Evolutionary conservation across 208 protist species (phyloP).

Genomic region (Trypanosoma mega): DNA sequence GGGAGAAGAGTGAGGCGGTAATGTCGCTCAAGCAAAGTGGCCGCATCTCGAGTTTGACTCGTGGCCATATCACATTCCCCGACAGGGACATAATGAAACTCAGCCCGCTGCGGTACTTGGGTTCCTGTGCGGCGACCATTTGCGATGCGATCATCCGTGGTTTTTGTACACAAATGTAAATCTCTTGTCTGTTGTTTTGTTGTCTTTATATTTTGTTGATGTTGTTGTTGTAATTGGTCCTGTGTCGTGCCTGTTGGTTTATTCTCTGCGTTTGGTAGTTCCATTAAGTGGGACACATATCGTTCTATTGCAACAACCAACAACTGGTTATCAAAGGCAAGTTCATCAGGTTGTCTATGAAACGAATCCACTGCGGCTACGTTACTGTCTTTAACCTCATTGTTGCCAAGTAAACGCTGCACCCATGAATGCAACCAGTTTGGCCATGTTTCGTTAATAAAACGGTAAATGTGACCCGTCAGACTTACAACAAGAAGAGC

Average conservation of each 20-base stretch:
- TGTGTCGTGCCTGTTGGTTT: neutral
- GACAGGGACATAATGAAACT: constrained; percentile 17
- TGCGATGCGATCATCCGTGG: too few relatives aligned
- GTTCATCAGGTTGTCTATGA: constrained; percentile 22
- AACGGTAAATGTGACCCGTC: constrained; percentile 24
- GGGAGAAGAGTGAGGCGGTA: constrained; percentile 45
- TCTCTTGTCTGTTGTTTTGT: too few relatives aligned
- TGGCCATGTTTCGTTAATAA: constrained; percentile 55
- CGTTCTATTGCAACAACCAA: constrained; percentile 19
- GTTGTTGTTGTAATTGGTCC: neutral
- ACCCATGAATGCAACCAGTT: neutral
- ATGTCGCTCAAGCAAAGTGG: constrained; percentile 15
- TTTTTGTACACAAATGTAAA: too few relatives aligned
- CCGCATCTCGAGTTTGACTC: neutral
- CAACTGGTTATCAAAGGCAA: constrained; percentile 30
- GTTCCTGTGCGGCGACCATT: neutral
- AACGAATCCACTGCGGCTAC: constrained; percentile 25
- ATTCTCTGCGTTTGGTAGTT: neutral
- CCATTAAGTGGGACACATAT: constrained; percentile 24
- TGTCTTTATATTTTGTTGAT: neutral
- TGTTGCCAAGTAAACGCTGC: neutral
- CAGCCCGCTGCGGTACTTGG: neutral
- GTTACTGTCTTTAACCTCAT: neutral
- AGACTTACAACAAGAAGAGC: constrained; percentile 7
- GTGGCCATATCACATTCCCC: neutral